These are phyloP conservation scores for Malus hybrid DNA, from an alignment of 331 rosid species.

Conservation along the genomic window DNA sequence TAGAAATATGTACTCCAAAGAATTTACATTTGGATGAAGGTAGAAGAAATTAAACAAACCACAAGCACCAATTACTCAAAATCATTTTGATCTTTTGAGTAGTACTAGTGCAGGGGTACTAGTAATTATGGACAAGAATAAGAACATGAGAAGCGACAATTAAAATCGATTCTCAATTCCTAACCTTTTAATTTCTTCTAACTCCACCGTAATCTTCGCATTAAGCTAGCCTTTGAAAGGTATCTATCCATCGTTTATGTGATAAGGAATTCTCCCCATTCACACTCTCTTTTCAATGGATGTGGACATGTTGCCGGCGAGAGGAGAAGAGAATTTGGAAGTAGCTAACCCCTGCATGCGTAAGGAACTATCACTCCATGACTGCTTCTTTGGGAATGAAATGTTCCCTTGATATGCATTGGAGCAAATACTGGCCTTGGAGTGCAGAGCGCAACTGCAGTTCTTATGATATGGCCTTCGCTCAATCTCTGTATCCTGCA, in stretches of 20 bases:
- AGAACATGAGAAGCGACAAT: not conserved
- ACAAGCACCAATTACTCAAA: not conserved
- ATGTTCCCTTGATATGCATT: constrained; percentile 12
- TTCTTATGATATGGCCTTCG: constrained; percentile 50
- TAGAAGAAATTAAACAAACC: not conserved
- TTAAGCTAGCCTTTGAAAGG: too few species aligned
- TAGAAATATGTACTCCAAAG: not conserved
- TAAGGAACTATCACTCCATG: not conserved
- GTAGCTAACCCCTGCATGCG: not conserved
- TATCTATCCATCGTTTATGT: too few species aligned
- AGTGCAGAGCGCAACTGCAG: constrained; percentile 45
- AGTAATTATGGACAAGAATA: not conserved
- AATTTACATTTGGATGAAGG: not conserved
- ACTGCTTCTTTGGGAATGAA: constrained; percentile 23
- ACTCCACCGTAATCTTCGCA: not conserved
- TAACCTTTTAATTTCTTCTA: not conserved
- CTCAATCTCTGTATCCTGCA: constrained; percentile 31
- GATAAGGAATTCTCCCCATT: not conserved
- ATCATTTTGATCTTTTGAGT: not conserved
- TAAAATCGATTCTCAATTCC: not conserved
- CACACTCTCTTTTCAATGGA: not conserved
- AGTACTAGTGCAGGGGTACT: not conserved
- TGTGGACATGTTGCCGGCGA: not conserved
- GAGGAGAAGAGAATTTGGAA: not conserved
- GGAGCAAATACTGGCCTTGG: constrained; percentile 7